Conservation (phyloP, 1,284 basidiomycete species). For the Tremellales sp. region DNA sequence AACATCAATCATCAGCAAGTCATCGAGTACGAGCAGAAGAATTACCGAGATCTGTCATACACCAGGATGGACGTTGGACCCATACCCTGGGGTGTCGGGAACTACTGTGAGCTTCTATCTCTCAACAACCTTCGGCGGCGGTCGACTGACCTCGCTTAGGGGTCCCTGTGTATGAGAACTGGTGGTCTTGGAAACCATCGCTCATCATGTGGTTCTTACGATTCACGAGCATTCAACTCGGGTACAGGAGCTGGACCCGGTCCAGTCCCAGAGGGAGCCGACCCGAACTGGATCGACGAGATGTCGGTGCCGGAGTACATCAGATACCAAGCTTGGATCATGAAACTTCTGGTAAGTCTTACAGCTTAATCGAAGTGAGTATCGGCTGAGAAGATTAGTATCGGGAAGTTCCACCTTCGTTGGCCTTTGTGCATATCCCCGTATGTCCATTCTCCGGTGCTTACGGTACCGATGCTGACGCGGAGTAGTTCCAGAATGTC, state of each 20-base stretch:
- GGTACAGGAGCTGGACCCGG: slow-evolving; percentile 8
- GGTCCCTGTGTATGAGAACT: slow-evolving; percentile 17
- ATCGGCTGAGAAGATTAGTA: no score
- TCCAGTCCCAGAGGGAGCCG: slow-evolving; percentile 3
- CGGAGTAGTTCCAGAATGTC: no score
- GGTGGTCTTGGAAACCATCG: slow-evolving; percentile 3
- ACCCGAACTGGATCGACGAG: slow-evolving; percentile 20
- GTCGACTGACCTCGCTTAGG: background rate
- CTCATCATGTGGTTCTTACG: slow-evolving; percentile 25
- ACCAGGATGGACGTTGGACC: slow-evolving; percentile 16
- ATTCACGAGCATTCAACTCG: slow-evolving; percentile 16
- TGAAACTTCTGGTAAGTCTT: no score
- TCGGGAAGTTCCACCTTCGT: no score
- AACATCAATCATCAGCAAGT: slow-evolving; percentile 14
- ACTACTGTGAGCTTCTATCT: slow-evolving; percentile 14
- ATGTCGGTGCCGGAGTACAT: slow-evolving; percentile 10
- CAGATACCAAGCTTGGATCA: slow-evolving; percentile 5
- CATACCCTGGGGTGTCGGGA: slow-evolving; percentile 11
- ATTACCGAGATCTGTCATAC: slow-evolving; percentile 12
- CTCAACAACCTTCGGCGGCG: background rate
- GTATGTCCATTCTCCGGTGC: no score
- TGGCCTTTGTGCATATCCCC: no score
- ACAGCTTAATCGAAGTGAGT: no score
- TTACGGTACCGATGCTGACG: no score
- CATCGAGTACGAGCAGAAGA: slow-evolving; percentile 11